Evolutionary conservation across 23 red algal species (phyloP).

Genomic region (Gracilaria gracilis): DNA sequence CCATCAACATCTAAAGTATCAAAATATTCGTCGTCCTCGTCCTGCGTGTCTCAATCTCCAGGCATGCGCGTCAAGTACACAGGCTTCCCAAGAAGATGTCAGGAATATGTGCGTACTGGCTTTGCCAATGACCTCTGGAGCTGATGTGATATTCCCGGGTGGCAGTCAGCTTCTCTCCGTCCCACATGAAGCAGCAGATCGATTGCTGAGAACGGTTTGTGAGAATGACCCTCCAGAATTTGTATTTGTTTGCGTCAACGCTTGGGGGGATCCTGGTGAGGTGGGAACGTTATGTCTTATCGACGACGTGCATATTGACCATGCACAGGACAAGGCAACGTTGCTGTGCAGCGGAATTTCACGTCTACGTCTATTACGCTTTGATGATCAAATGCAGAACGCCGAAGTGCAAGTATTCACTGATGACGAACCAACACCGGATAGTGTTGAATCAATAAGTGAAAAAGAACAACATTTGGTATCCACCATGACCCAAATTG

Average conservation of each 20-base stretch:
- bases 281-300: slow-evolving; percentile 48
- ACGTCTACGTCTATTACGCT: slow-evolving; percentile 24
- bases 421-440: slow-evolving; percentile 33
- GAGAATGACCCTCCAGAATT: slow-evolving; percentile 51
- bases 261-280: slow-evolving; percentile 48
- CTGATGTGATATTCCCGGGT: slow-evolving; percentile 49
- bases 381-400: slow-evolving; percentile 15
- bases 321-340: slow-evolving; percentile 6
- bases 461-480: slow-evolving; percentile 27
- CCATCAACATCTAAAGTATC: not conserved
- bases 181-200: not conserved
- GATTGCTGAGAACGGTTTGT: not conserved
- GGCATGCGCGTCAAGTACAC: not conserved
- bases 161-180: slow-evolving; percentile 47
- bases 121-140: slow-evolving; percentile 51
- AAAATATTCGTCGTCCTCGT: not conserved
- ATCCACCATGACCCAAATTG: slow-evolving; percentile 41
- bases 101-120: slow-evolving; percentile 32
- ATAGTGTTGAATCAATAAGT: not conserved
- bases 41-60: not conserved
- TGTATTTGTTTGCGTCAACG: slow-evolving; percentile 37
- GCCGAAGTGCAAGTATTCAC: slow-evolving; percentile 25
- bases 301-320: slow-evolving; percentile 43
- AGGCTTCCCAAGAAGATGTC: slow-evolving; percentile 2
- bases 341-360: slow-evolving; percentile 42